A percentile compares a stretch with the other conserved stretches of the same genome.
Conservation (phyloP, 306 rosid species). For the Lathyrus oleraceus region DNA sequence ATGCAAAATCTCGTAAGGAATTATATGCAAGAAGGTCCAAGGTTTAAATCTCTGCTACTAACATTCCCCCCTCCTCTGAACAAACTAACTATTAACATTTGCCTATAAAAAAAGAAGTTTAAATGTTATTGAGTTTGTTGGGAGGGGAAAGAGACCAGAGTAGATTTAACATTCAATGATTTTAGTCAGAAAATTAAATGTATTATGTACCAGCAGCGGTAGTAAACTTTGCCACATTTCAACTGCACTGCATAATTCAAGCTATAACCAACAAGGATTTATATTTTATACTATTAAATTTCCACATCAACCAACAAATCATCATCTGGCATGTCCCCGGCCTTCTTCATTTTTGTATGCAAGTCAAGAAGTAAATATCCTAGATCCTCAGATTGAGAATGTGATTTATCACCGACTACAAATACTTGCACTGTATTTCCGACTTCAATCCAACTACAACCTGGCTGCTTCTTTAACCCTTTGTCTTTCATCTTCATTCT, state of each 20-base stretch:
- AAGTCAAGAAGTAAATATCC: conserved; percentile 37
- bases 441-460: conserved; percentile 61
- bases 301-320: conserved; percentile 36
- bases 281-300: not conserved
- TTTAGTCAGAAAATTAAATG: conserved; percentile 19
- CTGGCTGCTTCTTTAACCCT: conserved; percentile 54
- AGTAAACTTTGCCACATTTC: not conserved
- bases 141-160: not conserved
- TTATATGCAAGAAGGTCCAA: too few species aligned
- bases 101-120: not conserved
- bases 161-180: not conserved
- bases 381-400: conserved; percentile 34
- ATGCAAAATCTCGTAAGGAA: not conserved
- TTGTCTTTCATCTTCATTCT: conserved; percentile 50
- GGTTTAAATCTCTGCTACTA: too few species aligned
- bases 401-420: conserved; percentile 46
- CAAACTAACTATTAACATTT: too few species aligned
- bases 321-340: conserved; percentile 23
- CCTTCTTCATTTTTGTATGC: conserved; percentile 47
- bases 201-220: not conserved
- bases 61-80: too few species aligned
- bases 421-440: conserved; percentile 47
- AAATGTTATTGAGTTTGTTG: not conserved
- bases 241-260: conserved; percentile 10
- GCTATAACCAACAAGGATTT: conserved; percentile 12